phyloP scores from a whole-genome alignment of 108 stramenopile genomes.

The Fragilaria radians region DNA sequence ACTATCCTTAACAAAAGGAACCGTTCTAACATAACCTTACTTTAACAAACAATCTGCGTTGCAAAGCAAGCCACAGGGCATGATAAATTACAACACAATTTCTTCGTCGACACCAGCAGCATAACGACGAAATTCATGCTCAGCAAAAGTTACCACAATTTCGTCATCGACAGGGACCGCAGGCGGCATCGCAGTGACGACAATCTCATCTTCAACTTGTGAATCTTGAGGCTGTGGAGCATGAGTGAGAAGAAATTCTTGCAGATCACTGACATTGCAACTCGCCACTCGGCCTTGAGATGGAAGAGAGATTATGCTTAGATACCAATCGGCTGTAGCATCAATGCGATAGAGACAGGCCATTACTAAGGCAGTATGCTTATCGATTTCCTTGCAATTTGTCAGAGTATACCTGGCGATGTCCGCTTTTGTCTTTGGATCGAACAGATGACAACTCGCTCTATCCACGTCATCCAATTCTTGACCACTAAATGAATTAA shows the following conservation, averaged over 20 bases:
- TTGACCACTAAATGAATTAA: slow-evolving; percentile 40
- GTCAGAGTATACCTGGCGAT: slow-evolving; percentile 34
- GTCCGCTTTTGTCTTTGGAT: slow-evolving; percentile 20
- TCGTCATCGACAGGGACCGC: neutral
- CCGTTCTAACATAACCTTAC: no score
- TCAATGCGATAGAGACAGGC: slow-evolving; percentile 32
- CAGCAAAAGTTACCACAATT: neutral
- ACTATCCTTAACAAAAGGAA: no score
- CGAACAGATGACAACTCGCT: no score
- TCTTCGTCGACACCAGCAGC: slow-evolving; percentile 11
- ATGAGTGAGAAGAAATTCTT: slow-evolving; percentile 3
- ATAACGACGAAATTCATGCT: neutral
- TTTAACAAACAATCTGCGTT: no score
- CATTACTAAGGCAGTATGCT: slow-evolving; percentile 30
- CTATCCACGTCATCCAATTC: no score
- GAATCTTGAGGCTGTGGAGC: slow-evolving; percentile 14
- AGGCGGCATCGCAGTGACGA: neutral
- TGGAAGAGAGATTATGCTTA: slow-evolving; percentile 29
- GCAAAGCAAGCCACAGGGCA: no score
- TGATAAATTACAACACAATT: no score
- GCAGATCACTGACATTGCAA: slow-evolving; percentile 12
- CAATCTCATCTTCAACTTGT: neutral
- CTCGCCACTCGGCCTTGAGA: slow-evolving; percentile 24
- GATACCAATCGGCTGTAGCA: slow-evolving; percentile 23
- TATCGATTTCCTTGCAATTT: no score